Percentiles rank a stretch among this genome's conserved stretches.
phyloP scores from a whole-genome alignment of 176 grass and related monocot species.

The Poa pratensis region DNA sequence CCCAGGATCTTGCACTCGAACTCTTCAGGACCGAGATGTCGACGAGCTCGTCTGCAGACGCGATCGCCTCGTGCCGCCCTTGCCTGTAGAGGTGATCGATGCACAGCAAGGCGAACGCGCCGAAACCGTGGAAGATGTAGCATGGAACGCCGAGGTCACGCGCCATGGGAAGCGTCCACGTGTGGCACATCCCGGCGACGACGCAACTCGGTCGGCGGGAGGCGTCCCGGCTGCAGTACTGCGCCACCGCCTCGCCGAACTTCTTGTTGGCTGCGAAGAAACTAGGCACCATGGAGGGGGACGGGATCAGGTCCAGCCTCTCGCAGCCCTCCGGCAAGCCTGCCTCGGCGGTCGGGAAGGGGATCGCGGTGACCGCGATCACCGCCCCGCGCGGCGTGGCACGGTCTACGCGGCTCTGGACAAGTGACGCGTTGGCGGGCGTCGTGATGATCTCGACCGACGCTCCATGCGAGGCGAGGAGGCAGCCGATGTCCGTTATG shows the following conservation, averaged over 20 bases:
- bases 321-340: constrained; percentile 60
- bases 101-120: constrained; percentile 55
- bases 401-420: constrained; percentile 45
- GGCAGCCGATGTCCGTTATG: constrained; percentile 60
- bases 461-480: constrained; percentile 56
- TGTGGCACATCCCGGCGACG: constrained; percentile 51
- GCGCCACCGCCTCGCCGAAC: constrained; percentile 48
- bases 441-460: constrained; percentile 64
- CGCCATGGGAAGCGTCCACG: constrained; percentile 54
- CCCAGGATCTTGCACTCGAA: constrained; percentile 50
- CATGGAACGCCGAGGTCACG: constrained; percentile 56
- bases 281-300: constrained; percentile 26
- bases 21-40: constrained; percentile 43
- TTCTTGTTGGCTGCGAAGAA: constrained; percentile 47
- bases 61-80: constrained; percentile 35
- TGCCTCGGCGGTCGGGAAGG: constrained; percentile 50
- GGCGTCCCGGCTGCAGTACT: constrained; percentile 14
- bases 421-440: constrained; percentile 46
- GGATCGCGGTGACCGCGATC: constrained; percentile 52
- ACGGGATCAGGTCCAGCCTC: constrained; percentile 49
- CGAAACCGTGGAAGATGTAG: constrained; percentile 74
- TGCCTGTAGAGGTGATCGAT: constrained; percentile 57
- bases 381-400: background rate
- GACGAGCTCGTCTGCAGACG: constrained; percentile 46
- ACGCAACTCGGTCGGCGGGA: constrained; percentile 46